Evolutionary conservation across 2,329 filamentous ascomycete species (phyloP).

Genomic region (Lasiodiplodia hormozganensis): DNA sequence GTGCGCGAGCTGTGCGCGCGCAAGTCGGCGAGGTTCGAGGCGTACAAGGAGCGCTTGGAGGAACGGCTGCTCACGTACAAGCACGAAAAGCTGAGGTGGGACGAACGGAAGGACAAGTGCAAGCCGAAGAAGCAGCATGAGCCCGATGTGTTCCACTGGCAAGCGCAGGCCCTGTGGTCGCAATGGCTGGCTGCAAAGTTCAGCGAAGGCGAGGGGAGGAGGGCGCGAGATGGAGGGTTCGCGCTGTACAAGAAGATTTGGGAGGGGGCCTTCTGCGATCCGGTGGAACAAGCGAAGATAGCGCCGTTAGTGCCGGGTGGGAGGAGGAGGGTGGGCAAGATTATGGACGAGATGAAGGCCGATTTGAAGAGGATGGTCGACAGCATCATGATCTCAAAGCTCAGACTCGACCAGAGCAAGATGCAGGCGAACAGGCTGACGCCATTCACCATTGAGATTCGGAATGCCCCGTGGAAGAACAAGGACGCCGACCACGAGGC

Average conservation of each 20-base stretch:
- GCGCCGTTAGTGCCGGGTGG: slow-evolving; percentile 52
- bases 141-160: slow-evolving; percentile 60
- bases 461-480: not conserved
- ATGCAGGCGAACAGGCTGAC: slow-evolving; percentile 35
- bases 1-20: slow-evolving; percentile 42
- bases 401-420: slow-evolving; percentile 46
- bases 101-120: slow-evolving; percentile 46
- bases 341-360: slow-evolving; percentile 51
- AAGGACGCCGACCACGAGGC: not conserved
- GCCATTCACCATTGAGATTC: not conserved
- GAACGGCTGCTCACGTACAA: slow-evolving; percentile 38
- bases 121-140: slow-evolving; percentile 52
- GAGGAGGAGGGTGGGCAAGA: slow-evolving; percentile 49
- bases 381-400: slow-evolving; percentile 48
- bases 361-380: slow-evolving; percentile 50
- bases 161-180: slow-evolving; percentile 55
- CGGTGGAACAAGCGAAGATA: slow-evolving; percentile 47
- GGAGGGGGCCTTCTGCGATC: slow-evolving; percentile 54
- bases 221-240: slow-evolving; percentile 54
- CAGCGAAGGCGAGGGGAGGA: slow-evolving; percentile 46
- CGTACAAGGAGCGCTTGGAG: slow-evolving; percentile 32
- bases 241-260: slow-evolving; percentile 52
- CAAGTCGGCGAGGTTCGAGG: slow-evolving; percentile 39
- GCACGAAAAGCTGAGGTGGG: slow-evolving; percentile 39
- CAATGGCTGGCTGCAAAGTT: slow-evolving; percentile 55